phyloP scores from a whole-genome alignment of 148 eudicot genomes.

The Heliamphora exappendiculata region DNA sequence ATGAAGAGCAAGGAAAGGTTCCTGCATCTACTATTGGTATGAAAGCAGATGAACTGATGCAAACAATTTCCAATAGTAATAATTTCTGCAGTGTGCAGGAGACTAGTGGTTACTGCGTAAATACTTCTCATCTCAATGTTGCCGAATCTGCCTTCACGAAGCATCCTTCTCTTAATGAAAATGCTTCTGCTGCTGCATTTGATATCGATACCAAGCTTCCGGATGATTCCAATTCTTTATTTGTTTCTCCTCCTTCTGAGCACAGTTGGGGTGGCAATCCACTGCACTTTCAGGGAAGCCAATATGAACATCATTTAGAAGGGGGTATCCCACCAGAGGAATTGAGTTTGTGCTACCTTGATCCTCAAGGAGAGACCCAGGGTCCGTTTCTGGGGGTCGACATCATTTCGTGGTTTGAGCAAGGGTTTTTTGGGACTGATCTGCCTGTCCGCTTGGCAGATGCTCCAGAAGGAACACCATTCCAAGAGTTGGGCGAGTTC shows the following conservation, averaged over 20 bases:
- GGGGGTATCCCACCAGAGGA: slow-evolving; percentile 60
- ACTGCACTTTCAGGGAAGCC: slow-evolving; percentile 29
- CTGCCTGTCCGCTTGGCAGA: slow-evolving; percentile 73
- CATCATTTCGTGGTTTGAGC: slow-evolving; percentile 93
- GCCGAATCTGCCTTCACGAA: slow-evolving; percentile 26
- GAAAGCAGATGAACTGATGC: slow-evolving; percentile 23
- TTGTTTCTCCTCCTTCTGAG: slow-evolving; percentile 33
- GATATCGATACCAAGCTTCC: slow-evolving; percentile 35
- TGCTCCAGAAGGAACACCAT: slow-evolving; percentile 65
- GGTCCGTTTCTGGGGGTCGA: slow-evolving; percentile 97
- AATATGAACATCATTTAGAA: slow-evolving; percentile 25
- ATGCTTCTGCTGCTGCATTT: slow-evolving; percentile 22
- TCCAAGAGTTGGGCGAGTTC: slow-evolving; percentile 64
- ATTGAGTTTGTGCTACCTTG: slow-evolving; percentile 63
- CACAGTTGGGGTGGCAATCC: slow-evolving; percentile 33
- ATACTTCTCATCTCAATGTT: slow-evolving; percentile 26
- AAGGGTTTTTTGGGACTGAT: slow-evolving; percentile 86
- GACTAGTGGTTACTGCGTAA: slow-evolving; percentile 19
- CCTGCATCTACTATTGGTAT: slow-evolving; percentile 9
- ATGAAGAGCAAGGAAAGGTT: slow-evolving; percentile 25
- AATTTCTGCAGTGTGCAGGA: slow-evolving; percentile 16
- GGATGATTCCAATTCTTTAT: slow-evolving; percentile 45
- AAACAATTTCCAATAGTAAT: slow-evolving; percentile 9
- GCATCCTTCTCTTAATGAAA: slow-evolving; percentile 21
- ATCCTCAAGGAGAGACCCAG: slow-evolving; percentile 94